Evolutionary conservation across 2,329 filamentous ascomycete species (phyloP), one percentile per base, ranked within the genome.

Genomic region (Colletotrichum falcatum): DNA sequence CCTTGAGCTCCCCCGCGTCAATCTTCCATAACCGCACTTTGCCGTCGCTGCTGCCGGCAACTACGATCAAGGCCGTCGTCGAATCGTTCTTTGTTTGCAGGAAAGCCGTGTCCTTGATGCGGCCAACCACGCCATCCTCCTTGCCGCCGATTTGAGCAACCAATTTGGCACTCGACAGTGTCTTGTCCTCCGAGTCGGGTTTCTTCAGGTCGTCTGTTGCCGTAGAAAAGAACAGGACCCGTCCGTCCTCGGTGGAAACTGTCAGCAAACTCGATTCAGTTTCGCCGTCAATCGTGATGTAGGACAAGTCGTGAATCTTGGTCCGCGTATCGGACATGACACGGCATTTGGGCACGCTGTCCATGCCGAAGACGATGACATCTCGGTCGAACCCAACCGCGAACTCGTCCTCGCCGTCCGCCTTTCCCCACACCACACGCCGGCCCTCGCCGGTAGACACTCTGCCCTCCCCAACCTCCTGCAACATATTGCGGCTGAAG

Each of bases 311-410:
- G 78, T 98, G 95, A 30, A 98, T 83, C 83, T 98, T 98, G 23
- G 90, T 94, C 74, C 85, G 85, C 1, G 90, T 88, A 49, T 87
- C 83, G 16, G 92, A 88, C 77, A 93, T 83, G 56, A 96, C 85
- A 74, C 90, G 89, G 78, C 92, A 95, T 77, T 89, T 92, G 2
- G 94, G 92, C 72, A 90, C 91, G 72, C 93, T 96, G 78, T 98
- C 94, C 85, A 96, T 93, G 72, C 94, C 94, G 78, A 96, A 98
- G 0, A 97, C 89, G 37, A 96, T 86, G 8, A 92, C 88, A 56
- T 96, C 94, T 74, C 93, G 87, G 79, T 98, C 95, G 77, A 98
- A 98, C 0, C 88, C 92, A 3, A 99, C 93, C 0, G 92, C 92
- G 76, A 96, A 99, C 77, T 97, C 94, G 70, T 96, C 93, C 9